Evolutionary conservation across 129 eudicot genomes (phyloP), one percentile per base, ranked within the genome.

Genomic region (Escallonia herrerae): DNA sequence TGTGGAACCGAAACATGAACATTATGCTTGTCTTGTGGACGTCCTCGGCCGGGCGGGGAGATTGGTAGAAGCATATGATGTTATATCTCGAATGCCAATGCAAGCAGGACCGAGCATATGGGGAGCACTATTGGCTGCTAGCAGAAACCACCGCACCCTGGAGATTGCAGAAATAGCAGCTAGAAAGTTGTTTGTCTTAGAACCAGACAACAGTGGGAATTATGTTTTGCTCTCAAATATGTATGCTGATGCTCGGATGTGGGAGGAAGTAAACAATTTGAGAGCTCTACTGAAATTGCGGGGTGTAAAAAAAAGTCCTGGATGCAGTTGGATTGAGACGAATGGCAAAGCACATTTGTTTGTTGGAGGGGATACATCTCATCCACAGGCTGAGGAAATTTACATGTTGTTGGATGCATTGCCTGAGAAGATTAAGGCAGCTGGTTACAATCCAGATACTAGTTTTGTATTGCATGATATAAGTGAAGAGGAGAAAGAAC

Each of bases 161-260:
- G 90, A 84, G 69, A 78, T 91, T 22, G 85, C 95, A 1, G 95
- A 91, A 55, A 51, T 84, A 46, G 75, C 97, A 5, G 90, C 87
- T 45, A 80, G 69, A 77, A 77, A 70, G 45, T 65, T 91, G 65
- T 91, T 87, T 60, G 81, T 80, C 43, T 70, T 91, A 44, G 96
- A 87, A 40, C 96, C 90, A 4, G 86, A 79, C 10, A 91, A 85
- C 61, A 85, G 86, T 61, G 95, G 96, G 69, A 91, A 85, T 52
- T 91, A 87, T 56, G 81, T 87, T 41, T n/a, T 91, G 48, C 83
- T 91, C 59, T 85, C 90, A n/a, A 91, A 91, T 72, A 87, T 91
- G 94, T 87, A 91, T 66, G 96, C 97, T 33, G 87, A 85, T 54
- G 95, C 87, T 11, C 86, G 84, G 59, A 82, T 87, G 90, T 91